These are phyloP conservation scores for Ploettnerulaceae sp. DNA, from an alignment of 2,329 filamentous ascomycete genomes.

Conservation along the genomic window DNA sequence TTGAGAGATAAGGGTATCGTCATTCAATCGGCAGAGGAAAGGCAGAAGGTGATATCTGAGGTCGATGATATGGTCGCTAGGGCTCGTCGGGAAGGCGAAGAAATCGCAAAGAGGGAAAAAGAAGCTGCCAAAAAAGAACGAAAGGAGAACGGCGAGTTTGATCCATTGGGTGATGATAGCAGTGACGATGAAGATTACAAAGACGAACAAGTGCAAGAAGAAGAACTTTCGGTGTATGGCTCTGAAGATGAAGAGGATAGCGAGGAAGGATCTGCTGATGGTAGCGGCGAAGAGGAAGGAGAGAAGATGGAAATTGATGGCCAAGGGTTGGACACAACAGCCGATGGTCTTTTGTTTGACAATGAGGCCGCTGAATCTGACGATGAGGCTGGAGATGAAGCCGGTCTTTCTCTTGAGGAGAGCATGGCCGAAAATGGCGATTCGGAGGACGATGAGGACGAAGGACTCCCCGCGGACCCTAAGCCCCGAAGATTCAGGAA, in stretches of 20 bases:
- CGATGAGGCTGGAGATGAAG: constrained; percentile 28
- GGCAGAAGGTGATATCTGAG: constrained; percentile 73
- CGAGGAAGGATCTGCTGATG: constrained; percentile 33
- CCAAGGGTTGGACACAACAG: constrained; percentile 35
- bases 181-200: constrained; percentile 51
- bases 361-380: constrained; percentile 37
- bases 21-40: constrained; percentile 81
- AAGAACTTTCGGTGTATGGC: constrained; percentile 38
- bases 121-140: constrained; percentile 63
- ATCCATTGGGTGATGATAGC: constrained; percentile 42
- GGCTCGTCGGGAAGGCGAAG: constrained; percentile 73
- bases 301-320: constrained; percentile 43
- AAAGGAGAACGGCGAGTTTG: constrained; percentile 40
- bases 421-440: constrained; percentile 26
- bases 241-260: constrained; percentile 37
- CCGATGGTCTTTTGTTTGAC: constrained; percentile 29
- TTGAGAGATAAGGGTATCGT: constrained; percentile 75
- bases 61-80: constrained; percentile 86
- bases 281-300: constrained; percentile 35
- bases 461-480: constrained; percentile 14
- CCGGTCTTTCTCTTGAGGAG: constrained; percentile 32
- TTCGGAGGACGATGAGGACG: constrained; percentile 30
- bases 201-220: constrained; percentile 34
- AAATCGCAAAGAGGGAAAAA: constrained; percentile 73
- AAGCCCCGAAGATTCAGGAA: constrained; percentile 23